These are phyloP conservation scores for Plasmodium gonderi DNA, from an alignment of 169 alveolate species.

Conservation along the genomic window DNA sequence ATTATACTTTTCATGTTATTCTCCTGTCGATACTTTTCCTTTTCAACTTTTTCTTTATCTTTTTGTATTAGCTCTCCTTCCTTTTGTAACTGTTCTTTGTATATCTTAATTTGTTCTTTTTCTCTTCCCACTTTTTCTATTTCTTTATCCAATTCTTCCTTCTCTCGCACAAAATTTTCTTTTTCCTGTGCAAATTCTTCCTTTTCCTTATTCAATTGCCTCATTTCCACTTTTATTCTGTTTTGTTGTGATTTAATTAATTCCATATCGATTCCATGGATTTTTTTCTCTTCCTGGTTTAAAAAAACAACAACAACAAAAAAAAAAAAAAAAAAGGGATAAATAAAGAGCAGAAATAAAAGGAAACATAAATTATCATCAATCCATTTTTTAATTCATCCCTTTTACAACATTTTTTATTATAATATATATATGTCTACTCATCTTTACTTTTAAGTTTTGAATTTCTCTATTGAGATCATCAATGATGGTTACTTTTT, in stretches of 20 bases:
- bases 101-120: conserved; percentile 9
- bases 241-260: neutral
- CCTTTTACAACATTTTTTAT: too few species aligned
- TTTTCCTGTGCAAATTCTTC: neutral
- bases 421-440: neutral
- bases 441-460: conserved; percentile 7
- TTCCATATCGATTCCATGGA: conserved; percentile 11
- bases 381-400: too few species aligned
- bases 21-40: conserved; percentile 26
- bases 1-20: conserved; percentile 36
- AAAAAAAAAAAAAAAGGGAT: neutral
- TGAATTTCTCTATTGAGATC: conserved; percentile 7
- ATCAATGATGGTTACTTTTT: conserved; percentile 10
- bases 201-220: neutral
- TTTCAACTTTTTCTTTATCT: conserved; percentile 18
- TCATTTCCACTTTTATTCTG: conserved; percentile 14
- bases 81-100: neutral
- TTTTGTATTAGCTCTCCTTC: conserved; percentile 19
- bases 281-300: conserved; percentile 36
- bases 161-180: neutral
- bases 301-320: neutral
- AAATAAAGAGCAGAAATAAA: neutral
- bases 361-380: neutral
- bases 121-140: conserved; percentile 5
- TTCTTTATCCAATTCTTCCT: neutral